These are phyloP conservation scores for Termitomyces titanicus DNA, from an alignment of 768 basidiomycete genomes.

Conservation along the genomic window DNA sequence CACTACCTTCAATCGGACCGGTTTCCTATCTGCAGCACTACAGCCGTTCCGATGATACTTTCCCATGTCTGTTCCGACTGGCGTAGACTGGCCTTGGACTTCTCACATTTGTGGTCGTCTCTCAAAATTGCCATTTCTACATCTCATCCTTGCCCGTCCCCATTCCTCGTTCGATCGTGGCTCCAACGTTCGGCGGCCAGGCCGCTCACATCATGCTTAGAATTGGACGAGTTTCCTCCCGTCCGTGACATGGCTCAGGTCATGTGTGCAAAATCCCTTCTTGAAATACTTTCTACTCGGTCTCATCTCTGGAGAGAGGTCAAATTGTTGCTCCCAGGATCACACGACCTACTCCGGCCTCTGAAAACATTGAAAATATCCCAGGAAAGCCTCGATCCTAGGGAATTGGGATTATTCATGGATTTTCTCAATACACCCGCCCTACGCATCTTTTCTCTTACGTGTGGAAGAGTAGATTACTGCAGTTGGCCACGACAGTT, in stretches of 20 bases:
- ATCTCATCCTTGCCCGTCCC: neutral
- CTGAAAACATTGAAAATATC: neutral
- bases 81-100: neutral
- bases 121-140: neutral
- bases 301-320: neutral
- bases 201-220: neutral
- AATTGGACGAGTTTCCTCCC: neutral
- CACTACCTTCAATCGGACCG: neutral
- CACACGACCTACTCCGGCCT: neutral
- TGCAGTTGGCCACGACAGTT: neutral
- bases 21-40: neutral
- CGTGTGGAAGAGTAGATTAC: neutral
- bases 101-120: neutral
- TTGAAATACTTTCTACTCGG: neutral
- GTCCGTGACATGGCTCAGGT: neutral
- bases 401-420: neutral
- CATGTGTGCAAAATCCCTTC: neutral
- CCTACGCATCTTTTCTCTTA: neutral
- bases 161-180: neutral
- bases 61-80: neutral
- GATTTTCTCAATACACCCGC: neutral
- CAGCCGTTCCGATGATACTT: neutral
- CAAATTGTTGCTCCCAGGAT: neutral
- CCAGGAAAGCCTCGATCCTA: neutral
- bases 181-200: neutral